Percentiles rank a stretch among this genome's conserved stretches.
Conservation (phyloP, 2,329 filamentous ascomycete genomes). For the Rhytidhysteron rufulum region DNA sequence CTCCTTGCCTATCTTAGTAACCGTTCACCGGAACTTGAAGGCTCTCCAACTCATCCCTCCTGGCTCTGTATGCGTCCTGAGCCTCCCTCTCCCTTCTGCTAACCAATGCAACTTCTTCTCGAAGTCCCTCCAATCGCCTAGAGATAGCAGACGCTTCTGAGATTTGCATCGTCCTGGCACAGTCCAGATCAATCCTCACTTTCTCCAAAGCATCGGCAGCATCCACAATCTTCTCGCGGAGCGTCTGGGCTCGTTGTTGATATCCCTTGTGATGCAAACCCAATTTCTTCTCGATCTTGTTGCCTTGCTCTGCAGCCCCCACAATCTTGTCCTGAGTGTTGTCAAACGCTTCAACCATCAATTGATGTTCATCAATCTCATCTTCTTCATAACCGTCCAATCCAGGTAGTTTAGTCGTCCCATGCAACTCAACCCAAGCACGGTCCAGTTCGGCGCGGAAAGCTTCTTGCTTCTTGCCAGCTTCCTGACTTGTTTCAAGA, state of each 20-base stretch:
- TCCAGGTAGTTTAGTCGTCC: conserved; percentile 61
- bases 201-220: conserved; percentile 71
- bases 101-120: conserved; percentile 80
- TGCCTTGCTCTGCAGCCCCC: conserved; percentile 70
- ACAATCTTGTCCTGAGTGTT: conserved; percentile 70
- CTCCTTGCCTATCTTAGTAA: no score
- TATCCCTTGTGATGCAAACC: conserved; percentile 83
- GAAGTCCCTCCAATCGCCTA: conserved; percentile 67
- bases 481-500: conserved; percentile 57
- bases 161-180: conserved; percentile 70
- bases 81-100: conserved; percentile 81
- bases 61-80: conserved; percentile 75
- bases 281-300: conserved; percentile 94
- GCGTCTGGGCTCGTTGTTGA: conserved; percentile 74
- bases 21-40: conserved; percentile 44
- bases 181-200: conserved; percentile 66
- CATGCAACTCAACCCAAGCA: conserved; percentile 50
- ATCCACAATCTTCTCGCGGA: conserved; percentile 74
- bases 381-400: conserved; percentile 77
- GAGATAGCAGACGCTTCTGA: conserved; percentile 75
- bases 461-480: conserved; percentile 47
- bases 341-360: conserved; percentile 70
- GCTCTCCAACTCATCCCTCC: conserved; percentile 71
- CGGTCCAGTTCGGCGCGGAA: conserved; percentile 41
- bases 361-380: conserved; percentile 64